Conservation (phyloP, 306 rosid genomes). For the Heteromeles arbutifolia region DNA sequence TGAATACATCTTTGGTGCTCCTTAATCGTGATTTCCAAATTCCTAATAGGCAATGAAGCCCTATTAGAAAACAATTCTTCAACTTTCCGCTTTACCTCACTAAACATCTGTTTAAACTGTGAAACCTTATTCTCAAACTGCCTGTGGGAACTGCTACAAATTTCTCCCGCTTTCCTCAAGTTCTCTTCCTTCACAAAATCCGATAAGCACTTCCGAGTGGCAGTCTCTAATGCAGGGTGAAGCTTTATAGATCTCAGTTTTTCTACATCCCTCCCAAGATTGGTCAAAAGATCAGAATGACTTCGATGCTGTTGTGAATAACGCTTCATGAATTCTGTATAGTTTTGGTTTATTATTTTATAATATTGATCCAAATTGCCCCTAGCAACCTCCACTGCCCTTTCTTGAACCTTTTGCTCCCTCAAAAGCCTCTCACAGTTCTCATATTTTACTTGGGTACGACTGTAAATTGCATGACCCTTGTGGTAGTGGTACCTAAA, state of each 20-base stretch:
- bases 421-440: constrained; percentile 71
- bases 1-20: constrained; percentile 54
- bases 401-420: constrained; percentile 87
- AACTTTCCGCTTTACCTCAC: constrained; percentile 57
- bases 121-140: constrained; percentile 90
- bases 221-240: constrained; percentile 69
- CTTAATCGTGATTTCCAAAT: constrained; percentile 50
- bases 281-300: constrained; percentile 78
- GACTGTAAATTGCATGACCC: constrained; percentile 52
- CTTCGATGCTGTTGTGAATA: constrained; percentile 59
- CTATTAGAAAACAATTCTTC: constrained; percentile 64
- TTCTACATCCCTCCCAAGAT: constrained; percentile 68
- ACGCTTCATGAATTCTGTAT: constrained; percentile 80
- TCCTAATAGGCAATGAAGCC: constrained; percentile 35
- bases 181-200: constrained; percentile 93
- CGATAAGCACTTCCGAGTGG: constrained; percentile 54
- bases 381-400: constrained; percentile 84
- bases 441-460: constrained; percentile 53
- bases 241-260: constrained; percentile 65
- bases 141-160: constrained; percentile 65
- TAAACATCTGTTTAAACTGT: constrained; percentile 66
- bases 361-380: constrained; percentile 83
- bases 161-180: constrained; percentile 73
- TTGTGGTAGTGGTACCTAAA: constrained; percentile 71
- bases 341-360: constrained; percentile 64